Conservation (phyloP, 73 alveolate species). For the Effrenium voratum region DNA sequence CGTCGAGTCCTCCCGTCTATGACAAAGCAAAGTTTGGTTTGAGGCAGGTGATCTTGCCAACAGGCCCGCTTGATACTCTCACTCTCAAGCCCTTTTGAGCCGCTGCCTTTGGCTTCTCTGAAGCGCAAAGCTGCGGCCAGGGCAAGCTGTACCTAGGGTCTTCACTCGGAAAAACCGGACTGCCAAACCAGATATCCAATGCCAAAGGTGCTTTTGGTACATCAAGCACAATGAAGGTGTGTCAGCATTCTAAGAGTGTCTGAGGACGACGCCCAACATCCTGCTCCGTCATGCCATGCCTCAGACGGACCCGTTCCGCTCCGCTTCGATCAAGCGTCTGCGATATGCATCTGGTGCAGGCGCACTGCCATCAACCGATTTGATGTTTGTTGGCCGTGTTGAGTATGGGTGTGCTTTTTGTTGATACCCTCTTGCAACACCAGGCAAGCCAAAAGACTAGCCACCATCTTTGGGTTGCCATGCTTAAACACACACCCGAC, state of each 20-base stretch:
- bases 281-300: slow-evolving; percentile 77
- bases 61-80: background rate
- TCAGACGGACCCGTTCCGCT: no score
- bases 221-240: background rate
- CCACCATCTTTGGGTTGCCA: background rate
- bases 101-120: background rate
- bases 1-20: background rate
- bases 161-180: background rate
- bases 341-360: background rate
- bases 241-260: background rate
- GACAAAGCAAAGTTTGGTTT: background rate
- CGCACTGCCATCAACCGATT: background rate
- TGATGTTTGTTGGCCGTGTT: background rate
- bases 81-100: background rate
- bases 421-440: background rate
- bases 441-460: background rate
- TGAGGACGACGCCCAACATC: slow-evolving; percentile 38
- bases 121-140: slow-evolving; percentile 48
- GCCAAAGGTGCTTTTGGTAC: background rate
- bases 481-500: background rate
- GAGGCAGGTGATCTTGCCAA: background rate
- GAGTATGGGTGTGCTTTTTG: background rate
- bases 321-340: no score
- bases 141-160: slow-evolving; percentile 26
- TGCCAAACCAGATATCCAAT: background rate